phyloP scores from a whole-genome alignment of 306 rosid species.

The Pterocarpus santalinus region DNA sequence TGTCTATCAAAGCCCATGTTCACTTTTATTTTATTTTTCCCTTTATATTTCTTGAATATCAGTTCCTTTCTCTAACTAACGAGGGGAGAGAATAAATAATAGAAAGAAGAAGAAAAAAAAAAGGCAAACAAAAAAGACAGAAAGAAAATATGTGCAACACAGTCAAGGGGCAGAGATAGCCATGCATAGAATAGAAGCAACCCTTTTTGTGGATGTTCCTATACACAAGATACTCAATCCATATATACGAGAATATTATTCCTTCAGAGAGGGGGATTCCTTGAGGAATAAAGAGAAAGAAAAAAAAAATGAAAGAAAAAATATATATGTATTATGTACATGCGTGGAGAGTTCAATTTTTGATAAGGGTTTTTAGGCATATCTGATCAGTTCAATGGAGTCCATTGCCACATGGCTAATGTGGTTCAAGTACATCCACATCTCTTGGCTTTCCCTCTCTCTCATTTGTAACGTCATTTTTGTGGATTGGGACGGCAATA shows the following conservation, averaged over 20 bases:
- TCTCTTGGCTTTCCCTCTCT: background rate
- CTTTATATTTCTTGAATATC: conserved; percentile 10
- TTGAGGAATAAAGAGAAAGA: background rate
- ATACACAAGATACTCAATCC: conserved; percentile 8
- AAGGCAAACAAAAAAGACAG: too few relatives aligned
- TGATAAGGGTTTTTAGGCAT: conserved; percentile 34
- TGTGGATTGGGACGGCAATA: background rate
- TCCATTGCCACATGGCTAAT: background rate
- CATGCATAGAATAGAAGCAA: conserved; percentile 18
- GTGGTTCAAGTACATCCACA: background rate
- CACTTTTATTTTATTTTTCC: background rate
- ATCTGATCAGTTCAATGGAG: background rate
- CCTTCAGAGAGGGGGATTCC: background rate
- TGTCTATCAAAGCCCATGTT: background rate
- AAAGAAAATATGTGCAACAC: background rate
- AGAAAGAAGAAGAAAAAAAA: background rate
- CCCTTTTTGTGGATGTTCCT: conserved; percentile 2
- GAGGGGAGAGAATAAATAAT: background rate
- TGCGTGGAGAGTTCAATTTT: conserved; percentile 43
- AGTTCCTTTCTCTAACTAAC: background rate
- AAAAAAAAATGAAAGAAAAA: background rate
- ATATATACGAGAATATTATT: background rate
- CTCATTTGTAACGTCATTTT: background rate
- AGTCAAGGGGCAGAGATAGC: background rate
- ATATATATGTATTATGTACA: background rate